Evolutionary conservation across 805 yeast species (phyloP).

Genomic region (Schizosaccharomyces pombe): DNA sequence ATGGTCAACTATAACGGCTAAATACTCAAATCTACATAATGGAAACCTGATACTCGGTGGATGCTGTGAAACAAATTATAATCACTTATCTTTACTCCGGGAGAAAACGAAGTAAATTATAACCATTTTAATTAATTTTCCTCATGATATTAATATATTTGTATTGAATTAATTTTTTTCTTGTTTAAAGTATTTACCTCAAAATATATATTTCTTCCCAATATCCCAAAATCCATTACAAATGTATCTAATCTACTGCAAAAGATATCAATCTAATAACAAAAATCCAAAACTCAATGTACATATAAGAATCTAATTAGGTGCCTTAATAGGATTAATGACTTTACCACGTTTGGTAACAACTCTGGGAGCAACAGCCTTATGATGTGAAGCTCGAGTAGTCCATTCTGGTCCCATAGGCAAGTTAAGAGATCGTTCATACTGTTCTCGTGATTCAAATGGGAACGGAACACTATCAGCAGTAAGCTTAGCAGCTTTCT

Average conservation of each 20-base stretch:
- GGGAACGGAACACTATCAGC: conserved; percentile 88
- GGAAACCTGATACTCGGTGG: neutral
- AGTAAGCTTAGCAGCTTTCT: conserved; percentile 65
- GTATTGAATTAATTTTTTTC: neutral
- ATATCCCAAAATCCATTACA: neutral
- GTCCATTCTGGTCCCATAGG: conserved; percentile 98
- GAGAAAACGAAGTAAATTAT: neutral
- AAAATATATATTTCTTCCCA: too few species aligned
- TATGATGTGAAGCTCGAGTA: conserved; percentile 64
- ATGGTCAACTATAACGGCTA: neutral
- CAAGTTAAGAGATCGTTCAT: conserved; percentile 78
- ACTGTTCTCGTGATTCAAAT: conserved; percentile 77
- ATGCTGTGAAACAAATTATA: neutral
- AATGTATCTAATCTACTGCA: too few species aligned
- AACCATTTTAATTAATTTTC: neutral
- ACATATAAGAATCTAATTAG: neutral
- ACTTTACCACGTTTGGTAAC: conserved; percentile 70
- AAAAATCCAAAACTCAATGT: neutral
- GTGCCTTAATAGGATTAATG: conserved; percentile 56
- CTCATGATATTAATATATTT: neutral
- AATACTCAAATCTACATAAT: neutral
- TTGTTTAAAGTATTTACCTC: too few species aligned
- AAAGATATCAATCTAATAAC: too few species aligned
- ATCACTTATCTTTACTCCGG: neutral
- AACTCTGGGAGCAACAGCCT: conserved; percentile 69